These are phyloP conservation scores for Conticribra weissflogii DNA, from an alignment of 108 stramenopile genomes.

Conservation along the genomic window DNA sequence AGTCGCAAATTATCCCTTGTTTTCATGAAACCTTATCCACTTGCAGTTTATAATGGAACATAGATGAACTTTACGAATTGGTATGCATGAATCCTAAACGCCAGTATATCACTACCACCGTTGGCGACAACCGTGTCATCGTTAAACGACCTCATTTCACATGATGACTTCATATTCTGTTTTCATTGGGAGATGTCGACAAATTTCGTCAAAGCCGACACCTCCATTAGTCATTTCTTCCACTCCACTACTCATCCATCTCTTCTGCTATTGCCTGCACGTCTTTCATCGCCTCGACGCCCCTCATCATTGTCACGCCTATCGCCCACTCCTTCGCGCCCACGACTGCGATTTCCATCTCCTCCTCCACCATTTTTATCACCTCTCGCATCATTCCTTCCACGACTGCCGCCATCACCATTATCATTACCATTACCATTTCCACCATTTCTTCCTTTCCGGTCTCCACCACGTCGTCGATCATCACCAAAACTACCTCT, in stretches of 20 bases:
- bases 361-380: background rate
- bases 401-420: background rate
- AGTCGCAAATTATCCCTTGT: too few species aligned
- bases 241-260: background rate
- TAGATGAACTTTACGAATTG: too few species aligned
- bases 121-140: too few species aligned
- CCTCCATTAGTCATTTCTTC: background rate
- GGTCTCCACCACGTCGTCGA: background rate
- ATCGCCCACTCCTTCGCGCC: background rate
- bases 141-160: too few species aligned
- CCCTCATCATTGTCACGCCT: background rate
- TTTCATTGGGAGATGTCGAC: too few species aligned
- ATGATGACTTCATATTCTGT: too few species aligned
- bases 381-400: background rate
- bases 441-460: background rate
- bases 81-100: too few species aligned
- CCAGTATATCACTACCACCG: too few species aligned
- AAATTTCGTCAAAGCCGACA: too few species aligned
- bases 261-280: too few species aligned
- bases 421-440: background rate
- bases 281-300: background rate
- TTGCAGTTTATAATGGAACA: too few species aligned
- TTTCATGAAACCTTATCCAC: too few species aligned
- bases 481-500: slow-evolving; percentile 14
- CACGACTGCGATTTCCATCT: background rate